Base-by-base conservation (phyloP, 2,329 filamentous ascomycete species). In the Cladorrhinum sp. region DNA sequence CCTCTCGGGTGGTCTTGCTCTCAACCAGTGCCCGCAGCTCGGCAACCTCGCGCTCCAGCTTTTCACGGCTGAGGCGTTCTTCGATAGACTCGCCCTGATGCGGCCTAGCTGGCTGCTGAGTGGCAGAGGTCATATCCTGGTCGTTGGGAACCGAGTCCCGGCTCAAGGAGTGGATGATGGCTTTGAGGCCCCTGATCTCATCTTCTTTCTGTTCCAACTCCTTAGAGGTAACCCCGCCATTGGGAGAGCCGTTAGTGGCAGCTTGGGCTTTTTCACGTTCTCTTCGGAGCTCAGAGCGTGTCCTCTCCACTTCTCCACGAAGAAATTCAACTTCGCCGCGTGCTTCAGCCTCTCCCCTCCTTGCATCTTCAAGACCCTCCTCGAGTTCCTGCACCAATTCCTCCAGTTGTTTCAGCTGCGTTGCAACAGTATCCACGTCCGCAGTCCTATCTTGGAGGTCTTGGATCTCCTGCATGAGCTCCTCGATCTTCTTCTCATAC, bases 311-410 rank as follows among this genome's bases (percentile, higher is more conserved):
- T 73, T 99, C 95, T 1, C 95, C 95, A 25, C 95, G 84, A 36
- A 99, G 77, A 71, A 98, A 98, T 73, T 99, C 95, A 2, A 97
- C 93, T 73, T 99, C 95, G 0, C 92, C 93, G 61, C 95, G 85
- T 27, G 95, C 95, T 77, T 99, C 95, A 9, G 93, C 93, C 76
- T 99, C 95, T 6, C 95, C 95, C 59, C 95, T 84, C 58, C 95
- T 84, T 52, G 95, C 93, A 76, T 99, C 95, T 76, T 99, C 95
- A 1, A 99, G 81, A 0, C 95, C 95, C 74, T 99, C 95, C 74
- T 99, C 95, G 0, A 99, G 84, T 73, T 99, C 95, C 68, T 96
- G 93, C 2, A 99, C 95, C 32, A 98, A 83, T 73, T 98, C 93
- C 73, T 98, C 95, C 1, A 99, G 81, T 75, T 96, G 92, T 77